Base-by-base conservation (phyloP, 352 stramenopile genomes). In the Pilasporangium apinafurcum region DNA sequence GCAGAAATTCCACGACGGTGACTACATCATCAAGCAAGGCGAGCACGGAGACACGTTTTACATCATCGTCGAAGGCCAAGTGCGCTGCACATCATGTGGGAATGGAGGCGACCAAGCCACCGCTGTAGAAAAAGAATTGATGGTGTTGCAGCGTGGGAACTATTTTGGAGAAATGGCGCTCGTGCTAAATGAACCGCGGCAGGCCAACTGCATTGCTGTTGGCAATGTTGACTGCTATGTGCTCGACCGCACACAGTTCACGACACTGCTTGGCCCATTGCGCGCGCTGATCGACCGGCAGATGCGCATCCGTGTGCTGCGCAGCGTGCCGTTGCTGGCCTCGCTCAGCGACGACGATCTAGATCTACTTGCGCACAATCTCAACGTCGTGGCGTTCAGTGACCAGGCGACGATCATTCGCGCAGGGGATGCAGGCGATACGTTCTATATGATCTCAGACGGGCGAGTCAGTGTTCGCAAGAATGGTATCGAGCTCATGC, bases 31-130 rank as follows among this genome's bases (percentile, higher is more conserved):
- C 44, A 72, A 67, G 3, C 95, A 98, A 61, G 95, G 95, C 25
- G 87, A 97, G 3, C 75, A 92, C 44, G 95, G 95, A 52, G 89
- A 98, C 61, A 92, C 96, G 8, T 99, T 98, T 61, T 98, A 97
- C 76, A 97, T 98, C 59, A 93, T 98, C 21, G 86, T 96, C 21
- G 85, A 97, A 47, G 96, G 96, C 48, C 87, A 76, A 18, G 86
- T 98, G 20, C 63, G 65, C 16, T 92, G 80, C 68, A 88, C 77
- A 21, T 80, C 77, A 14, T 56, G 68, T 8, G 49, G 62, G 7
- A 44, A 65, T 8, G 58, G 55, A n/a, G 49, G 58, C 5, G 68
- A 83, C 1, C n/a, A n/a, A n/a, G n/a, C n/a, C n/a, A n/a, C n/a
- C n/a, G 69, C 62, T 13, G 48, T 52, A 2, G 80, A 92, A 35